A percentile compares a stretch with the other conserved stretches of the same genome.
Evolutionary conservation across 768 basidiomycete genomes (phyloP).

Genomic region (Inosperma sp.): DNA sequence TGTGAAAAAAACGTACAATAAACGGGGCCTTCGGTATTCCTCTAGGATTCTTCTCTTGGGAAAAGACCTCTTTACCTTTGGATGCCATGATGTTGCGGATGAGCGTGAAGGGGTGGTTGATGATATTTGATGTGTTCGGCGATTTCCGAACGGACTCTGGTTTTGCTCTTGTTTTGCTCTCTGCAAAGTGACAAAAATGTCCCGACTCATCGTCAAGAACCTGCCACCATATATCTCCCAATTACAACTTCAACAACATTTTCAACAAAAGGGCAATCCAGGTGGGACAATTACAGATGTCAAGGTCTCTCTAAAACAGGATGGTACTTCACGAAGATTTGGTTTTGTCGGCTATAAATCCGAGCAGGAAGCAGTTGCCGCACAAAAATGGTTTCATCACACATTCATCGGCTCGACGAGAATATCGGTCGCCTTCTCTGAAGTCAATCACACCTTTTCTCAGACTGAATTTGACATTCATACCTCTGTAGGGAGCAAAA

Average conservation of each 20-base stretch:
- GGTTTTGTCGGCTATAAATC: slow-evolving; percentile 92
- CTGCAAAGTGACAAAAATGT: no score
- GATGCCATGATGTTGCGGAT: slow-evolving; percentile 19
- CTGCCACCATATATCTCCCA: slow-evolving; percentile 67
- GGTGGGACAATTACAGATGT: slow-evolving; percentile 78
- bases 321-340: slow-evolving; percentile 81
- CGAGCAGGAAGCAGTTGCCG: slow-evolving; percentile 65
- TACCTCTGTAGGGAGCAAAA: slow-evolving; percentile 50
- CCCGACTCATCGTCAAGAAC: slow-evolving; percentile 80
- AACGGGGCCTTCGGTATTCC: slow-evolving; percentile 97
- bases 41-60: slow-evolving; percentile 68
- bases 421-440: slow-evolving; percentile 69
- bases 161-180: no score
- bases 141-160: slow-evolving; percentile 25
- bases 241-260: slow-evolving; percentile 60
- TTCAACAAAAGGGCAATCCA: slow-evolving; percentile 56
- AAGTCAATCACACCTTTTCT: slow-evolving; percentile 47
- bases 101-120: neutral
- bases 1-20: slow-evolving; percentile 52
- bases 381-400: slow-evolving; percentile 78
- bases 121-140: slow-evolving; percentile 12
- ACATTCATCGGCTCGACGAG: slow-evolving; percentile 79
- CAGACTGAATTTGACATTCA: slow-evolving; percentile 5
- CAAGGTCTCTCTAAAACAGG: slow-evolving; percentile 69
- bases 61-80: slow-evolving; percentile 29